Percentiles rank a stretch among this genome's conserved stretches.
These are phyloP conservation scores for Backusella tarrabulga DNA, from an alignment of 192 early-diverging fungal genomes.

Conservation along the genomic window DNA sequence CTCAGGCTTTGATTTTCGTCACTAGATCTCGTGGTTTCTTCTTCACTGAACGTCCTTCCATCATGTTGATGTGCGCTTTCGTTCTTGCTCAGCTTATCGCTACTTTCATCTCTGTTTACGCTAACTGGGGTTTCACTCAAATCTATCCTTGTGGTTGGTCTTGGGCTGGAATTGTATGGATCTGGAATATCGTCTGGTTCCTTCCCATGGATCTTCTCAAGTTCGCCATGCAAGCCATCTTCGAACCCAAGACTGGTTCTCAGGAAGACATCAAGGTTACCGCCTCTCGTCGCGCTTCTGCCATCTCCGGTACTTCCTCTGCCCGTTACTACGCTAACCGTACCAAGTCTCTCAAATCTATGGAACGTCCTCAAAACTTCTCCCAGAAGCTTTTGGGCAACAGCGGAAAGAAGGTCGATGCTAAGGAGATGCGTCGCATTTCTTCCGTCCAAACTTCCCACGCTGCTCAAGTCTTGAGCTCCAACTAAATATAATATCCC, in stretches of 20 bases:
- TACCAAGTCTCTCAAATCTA: conserved; percentile 31
- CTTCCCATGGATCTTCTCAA: conserved; percentile 77
- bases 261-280: conserved; percentile 17
- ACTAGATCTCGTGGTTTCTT: conserved; percentile 8
- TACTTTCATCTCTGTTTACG: conserved; percentile 82
- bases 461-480: conserved; percentile 33
- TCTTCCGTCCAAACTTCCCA: conserved; percentile 58
- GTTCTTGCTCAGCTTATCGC: conserved; percentile 70
- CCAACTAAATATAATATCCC: neutral
- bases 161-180: conserved; percentile 74
- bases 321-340: conserved; percentile 38
- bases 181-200: conserved; percentile 82
- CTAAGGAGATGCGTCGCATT: conserved; percentile 70
- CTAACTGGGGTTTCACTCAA: conserved; percentile 76
- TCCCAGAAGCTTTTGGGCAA: conserved; percentile 41
- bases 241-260: conserved; percentile 50
- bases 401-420: conserved; percentile 55
- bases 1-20: no score
- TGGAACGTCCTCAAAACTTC: conserved; percentile 32
- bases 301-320: conserved; percentile 33
- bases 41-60: conserved; percentile 70
- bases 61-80: conserved; percentile 65
- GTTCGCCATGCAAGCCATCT: conserved; percentile 60
- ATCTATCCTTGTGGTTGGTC: conserved; percentile 73
- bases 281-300: conserved; percentile 23